Percentiles rank a stretch among this genome's conserved stretches.
phyloP scores from a whole-genome alignment of 2,329 filamentous ascomycete species.

The Fusarium austroafricanum region DNA sequence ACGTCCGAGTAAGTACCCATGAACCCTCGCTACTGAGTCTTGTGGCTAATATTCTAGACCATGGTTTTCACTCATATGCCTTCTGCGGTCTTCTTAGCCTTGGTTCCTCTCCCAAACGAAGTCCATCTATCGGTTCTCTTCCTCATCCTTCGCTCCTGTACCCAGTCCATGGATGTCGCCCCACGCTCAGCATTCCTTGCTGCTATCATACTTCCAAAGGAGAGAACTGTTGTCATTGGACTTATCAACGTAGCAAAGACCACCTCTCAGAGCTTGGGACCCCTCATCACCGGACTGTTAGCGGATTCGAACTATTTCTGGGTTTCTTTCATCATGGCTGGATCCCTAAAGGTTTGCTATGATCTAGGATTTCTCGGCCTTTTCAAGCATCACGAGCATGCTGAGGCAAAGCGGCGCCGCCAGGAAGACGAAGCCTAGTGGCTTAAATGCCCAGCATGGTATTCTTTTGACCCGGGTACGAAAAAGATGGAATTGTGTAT shows the following conservation, averaged over 20 bases:
- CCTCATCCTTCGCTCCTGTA: conserved; percentile 70
- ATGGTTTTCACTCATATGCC: conserved; percentile 83
- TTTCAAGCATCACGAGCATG: conserved; percentile 38
- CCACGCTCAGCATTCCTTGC: conserved; percentile 77
- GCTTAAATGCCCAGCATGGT: background rate
- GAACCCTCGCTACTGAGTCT: background rate
- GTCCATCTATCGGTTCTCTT: conserved; percentile 68
- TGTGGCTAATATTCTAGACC: conserved; percentile 57
- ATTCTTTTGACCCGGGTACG: background rate
- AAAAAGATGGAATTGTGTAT: background rate
- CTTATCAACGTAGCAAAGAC: conserved; percentile 78
- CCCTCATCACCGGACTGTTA: conserved; percentile 72
- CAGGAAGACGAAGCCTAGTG: background rate
- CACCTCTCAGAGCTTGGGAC: conserved; percentile 69
- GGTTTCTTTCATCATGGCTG: conserved; percentile 72
- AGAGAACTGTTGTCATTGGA: conserved; percentile 79
- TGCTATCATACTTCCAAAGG: conserved; percentile 70
- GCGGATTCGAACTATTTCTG: conserved; percentile 68
- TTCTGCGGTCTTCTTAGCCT: conserved; percentile 71
- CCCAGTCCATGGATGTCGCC: conserved; percentile 76
- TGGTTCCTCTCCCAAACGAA: conserved; percentile 69
- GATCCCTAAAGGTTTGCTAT: conserved; percentile 70
- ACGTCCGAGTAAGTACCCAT: conserved; percentile 68
- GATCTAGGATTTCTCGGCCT: conserved; percentile 66
- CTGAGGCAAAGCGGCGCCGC: background rate